These are phyloP conservation scores for Closterium sp. DNA, from an alignment of 139 green algal genomes.

Conservation along the genomic window DNA sequence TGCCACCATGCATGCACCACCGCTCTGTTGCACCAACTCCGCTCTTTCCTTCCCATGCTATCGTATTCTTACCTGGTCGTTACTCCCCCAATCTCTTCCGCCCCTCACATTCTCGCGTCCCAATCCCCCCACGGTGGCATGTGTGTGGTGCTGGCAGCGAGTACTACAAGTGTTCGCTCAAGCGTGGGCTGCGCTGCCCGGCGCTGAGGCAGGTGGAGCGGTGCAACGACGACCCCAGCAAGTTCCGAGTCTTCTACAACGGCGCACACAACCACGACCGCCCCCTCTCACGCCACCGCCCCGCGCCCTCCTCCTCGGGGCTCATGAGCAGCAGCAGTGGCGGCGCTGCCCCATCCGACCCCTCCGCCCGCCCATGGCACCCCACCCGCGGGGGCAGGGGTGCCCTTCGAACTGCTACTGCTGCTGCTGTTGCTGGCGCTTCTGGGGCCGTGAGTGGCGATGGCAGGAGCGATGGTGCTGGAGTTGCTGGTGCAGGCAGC, in stretches of 20 bases:
- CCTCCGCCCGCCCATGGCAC: neutral
- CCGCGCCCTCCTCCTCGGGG: neutral
- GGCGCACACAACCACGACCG: conserved; percentile 1
- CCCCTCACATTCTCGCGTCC: neutral
- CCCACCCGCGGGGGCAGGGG: neutral
- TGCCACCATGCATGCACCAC: neutral
- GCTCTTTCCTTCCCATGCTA: neutral
- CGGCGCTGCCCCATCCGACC: neutral
- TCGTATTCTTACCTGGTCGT: neutral
- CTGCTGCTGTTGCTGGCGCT: neutral
- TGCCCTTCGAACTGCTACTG: neutral
- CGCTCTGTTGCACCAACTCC: neutral
- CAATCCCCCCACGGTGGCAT: too few species aligned
- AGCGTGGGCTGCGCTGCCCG: neutral
- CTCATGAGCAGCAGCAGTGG: neutral
- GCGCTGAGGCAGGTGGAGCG: conserved; percentile 20
- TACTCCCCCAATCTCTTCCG: neutral
- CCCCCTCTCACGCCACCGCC: neutral
- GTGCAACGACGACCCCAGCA: conserved; percentile 20
- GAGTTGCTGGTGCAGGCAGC: neutral
- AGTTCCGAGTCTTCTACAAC: conserved; percentile 8
- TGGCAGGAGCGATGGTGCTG: neutral
- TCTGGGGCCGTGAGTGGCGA: neutral
- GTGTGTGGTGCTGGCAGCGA: neutral
- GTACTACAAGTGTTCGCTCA: conserved; percentile 12